Conservation (phyloP, 108 stramenopile genomes). For the Cylindrotheca fusiformis region DNA sequence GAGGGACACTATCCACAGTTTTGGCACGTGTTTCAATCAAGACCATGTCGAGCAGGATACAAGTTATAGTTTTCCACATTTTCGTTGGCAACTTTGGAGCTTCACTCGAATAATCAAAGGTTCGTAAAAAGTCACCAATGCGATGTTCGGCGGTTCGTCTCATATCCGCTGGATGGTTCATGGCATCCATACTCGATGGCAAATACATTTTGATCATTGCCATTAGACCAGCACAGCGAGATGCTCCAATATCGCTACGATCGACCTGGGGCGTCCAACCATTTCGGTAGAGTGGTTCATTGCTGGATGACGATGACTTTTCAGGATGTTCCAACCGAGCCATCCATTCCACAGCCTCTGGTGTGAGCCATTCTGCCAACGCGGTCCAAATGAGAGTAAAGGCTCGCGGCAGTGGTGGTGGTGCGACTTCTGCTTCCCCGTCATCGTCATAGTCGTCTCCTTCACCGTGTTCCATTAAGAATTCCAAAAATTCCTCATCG, state of each 20-base stretch:
- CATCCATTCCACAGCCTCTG: constrained; percentile 29
- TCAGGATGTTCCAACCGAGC: not conserved
- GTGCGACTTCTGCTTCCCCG: not conserved
- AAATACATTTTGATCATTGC: constrained; percentile 65
- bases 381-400: constrained; percentile 43
- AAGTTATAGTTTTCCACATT: constrained; percentile 70
- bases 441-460: constrained; percentile 23
- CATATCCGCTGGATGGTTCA: constrained; percentile 18
- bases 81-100: constrained; percentile 49
- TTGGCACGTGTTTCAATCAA: constrained; percentile 16
- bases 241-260: constrained; percentile 54
- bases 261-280: constrained; percentile 30
- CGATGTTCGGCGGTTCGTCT: constrained; percentile 43
- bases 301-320: not conserved
- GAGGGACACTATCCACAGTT: constrained; percentile 16
- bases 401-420: constrained; percentile 12
- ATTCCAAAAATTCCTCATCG: constrained; percentile 19
- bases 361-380: constrained; percentile 40
- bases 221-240: constrained; percentile 67
- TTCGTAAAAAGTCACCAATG: constrained; percentile 52
- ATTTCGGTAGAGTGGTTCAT: not conserved
- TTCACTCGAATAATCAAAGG: constrained; percentile 52
- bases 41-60: constrained; percentile 56
- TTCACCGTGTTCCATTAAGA: constrained; percentile 22
- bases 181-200: constrained; percentile 47